Conservation (phyloP, 2,329 filamentous ascomycete genomes). For the Coleophoma crateriformis region DNA sequence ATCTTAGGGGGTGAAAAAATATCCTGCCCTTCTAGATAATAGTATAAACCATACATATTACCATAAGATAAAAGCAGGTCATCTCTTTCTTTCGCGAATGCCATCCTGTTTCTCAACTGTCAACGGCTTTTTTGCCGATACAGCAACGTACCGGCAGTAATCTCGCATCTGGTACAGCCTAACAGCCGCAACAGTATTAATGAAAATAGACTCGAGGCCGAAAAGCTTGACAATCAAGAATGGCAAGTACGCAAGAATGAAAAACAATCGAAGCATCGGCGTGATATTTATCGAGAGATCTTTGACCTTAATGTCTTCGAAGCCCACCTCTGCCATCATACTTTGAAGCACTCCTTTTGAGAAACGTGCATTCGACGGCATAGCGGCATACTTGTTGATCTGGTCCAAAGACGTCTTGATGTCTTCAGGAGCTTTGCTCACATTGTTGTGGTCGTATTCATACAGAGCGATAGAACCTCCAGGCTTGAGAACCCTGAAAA, state of each 20-base stretch:
- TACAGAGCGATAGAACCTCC: slow-evolving; percentile 39
- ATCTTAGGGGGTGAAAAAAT: too few relatives aligned
- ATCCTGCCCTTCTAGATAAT: too few relatives aligned
- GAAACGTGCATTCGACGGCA: slow-evolving; percentile 37
- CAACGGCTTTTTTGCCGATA: slow-evolving; percentile 30
- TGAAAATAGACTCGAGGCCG: slow-evolving; percentile 37
- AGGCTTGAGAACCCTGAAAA: slow-evolving; percentile 40
- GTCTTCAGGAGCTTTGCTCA: slow-evolving; percentile 20
- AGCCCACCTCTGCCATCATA: slow-evolving; percentile 30
- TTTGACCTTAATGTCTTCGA: slow-evolving; percentile 32
- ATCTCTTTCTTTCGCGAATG: too few relatives aligned
- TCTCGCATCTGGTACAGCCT: slow-evolving; percentile 9
- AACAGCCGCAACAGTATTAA: slow-evolving; percentile 42
- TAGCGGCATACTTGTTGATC: slow-evolving; percentile 37
- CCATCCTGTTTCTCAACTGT: background rate
- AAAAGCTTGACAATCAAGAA: slow-evolving; percentile 38
- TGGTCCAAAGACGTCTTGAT: slow-evolving; percentile 26
- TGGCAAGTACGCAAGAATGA: slow-evolving; percentile 37
- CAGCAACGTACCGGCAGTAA: slow-evolving; percentile 21
- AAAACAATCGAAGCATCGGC: slow-evolving; percentile 44
- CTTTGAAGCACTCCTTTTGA: slow-evolving; percentile 31
- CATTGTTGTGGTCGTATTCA: slow-evolving; percentile 39
- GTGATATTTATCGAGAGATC: slow-evolving; percentile 41
- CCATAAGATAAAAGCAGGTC: too few relatives aligned
- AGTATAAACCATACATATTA: too few relatives aligned